Base-by-base conservation (phyloP, 2,329 filamentous ascomycete species). In the Blumeria hordei region DNA sequence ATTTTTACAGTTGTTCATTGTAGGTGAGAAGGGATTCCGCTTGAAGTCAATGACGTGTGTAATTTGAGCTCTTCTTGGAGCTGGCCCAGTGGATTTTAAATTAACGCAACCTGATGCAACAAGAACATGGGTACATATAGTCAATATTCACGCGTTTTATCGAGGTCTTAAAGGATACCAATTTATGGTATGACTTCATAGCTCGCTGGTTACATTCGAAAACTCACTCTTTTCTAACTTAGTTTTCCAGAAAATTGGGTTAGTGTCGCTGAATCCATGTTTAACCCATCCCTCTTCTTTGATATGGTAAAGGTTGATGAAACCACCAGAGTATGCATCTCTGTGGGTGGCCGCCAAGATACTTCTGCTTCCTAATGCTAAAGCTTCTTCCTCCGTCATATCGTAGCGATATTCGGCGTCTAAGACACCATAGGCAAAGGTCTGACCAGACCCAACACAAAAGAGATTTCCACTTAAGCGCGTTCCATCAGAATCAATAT, bases 191-290 rank as follows among this genome's bases (percentile, higher is more conserved):
- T 2, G 21, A 45, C 21, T 16, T 45, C 21, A 45, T 56, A 66
- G 54, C 55, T 65, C 62, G 57, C 64, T 65, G 37, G 64, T 66
- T 50, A 66, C 64, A 55, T 66, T 66, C 44, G 64, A 90, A 70
- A 98, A 98, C 74, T 98, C 92, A 69, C 88, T 88, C 79, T 94
- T 94, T 69, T 94, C 84, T 66, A 98, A 72, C 80, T 98, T 98
- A 53, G 88, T 95, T 76, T 94, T 84, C 92, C 92, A 98, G 82
- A 98, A 98, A 67, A 96, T 94, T 47, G 90, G 90, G 74, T 96
- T 95, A 63, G 90, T 96, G 70, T 98, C 92, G 66, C 75, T 88
- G 77, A 98, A 98, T 59, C 92, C 92, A 67, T 96, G 90, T 78
- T 94, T 94, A 65, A 94, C 88, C 92, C 92, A 98, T 63, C 92